A percentile compares a stretch with the other conserved stretches of the same genome.
phyloP scores from a whole-genome alignment of 1,284 basidiomycete species.

The Grifola frondosa region DNA sequence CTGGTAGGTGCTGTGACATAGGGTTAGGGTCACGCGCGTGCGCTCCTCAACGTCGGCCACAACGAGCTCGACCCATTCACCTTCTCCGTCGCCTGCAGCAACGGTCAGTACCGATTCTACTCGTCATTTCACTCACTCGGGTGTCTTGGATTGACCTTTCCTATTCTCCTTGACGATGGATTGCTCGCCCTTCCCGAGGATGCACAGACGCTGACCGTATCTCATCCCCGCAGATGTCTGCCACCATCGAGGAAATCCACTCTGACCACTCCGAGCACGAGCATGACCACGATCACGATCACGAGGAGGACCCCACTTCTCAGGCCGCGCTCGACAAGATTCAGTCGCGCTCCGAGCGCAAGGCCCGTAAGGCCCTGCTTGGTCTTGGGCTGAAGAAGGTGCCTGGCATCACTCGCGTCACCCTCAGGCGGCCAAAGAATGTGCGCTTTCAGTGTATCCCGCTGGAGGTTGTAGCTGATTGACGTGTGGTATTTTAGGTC shows the following conservation, averaged over 20 bases:
- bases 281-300: conserved; percentile 48
- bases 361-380: conserved; percentile 87
- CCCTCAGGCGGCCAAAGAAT: conserved; percentile 92
- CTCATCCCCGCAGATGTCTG: conserved; percentile 57
- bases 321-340: conserved; percentile 88
- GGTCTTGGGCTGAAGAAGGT: conserved; percentile 91
- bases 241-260: conserved; percentile 79
- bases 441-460: conserved; percentile 43
- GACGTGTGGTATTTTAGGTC: conserved; percentile 46
- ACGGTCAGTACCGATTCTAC: conserved; percentile 19
- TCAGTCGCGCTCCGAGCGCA: conserved; percentile 89
- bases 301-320: conserved; percentile 79
- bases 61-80: conserved; percentile 33
- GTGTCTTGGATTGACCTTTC: background rate
- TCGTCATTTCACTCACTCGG: background rate
- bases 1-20: conserved; percentile 1
- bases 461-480: background rate
- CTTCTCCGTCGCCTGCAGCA: conserved; percentile 12
- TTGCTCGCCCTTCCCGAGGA: conserved; percentile 36
- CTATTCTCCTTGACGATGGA: conserved; percentile 25
- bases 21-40: conserved; percentile 25
- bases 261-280: conserved; percentile 75
- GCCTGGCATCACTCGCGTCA: conserved; percentile 91
- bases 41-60: conserved; percentile 33
- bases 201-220: conserved; percentile 21